These are phyloP conservation scores for Sporobolomyces pararoseus DNA, from an alignment of 768 basidiomycete genomes.

Conservation along the genomic window DNA sequence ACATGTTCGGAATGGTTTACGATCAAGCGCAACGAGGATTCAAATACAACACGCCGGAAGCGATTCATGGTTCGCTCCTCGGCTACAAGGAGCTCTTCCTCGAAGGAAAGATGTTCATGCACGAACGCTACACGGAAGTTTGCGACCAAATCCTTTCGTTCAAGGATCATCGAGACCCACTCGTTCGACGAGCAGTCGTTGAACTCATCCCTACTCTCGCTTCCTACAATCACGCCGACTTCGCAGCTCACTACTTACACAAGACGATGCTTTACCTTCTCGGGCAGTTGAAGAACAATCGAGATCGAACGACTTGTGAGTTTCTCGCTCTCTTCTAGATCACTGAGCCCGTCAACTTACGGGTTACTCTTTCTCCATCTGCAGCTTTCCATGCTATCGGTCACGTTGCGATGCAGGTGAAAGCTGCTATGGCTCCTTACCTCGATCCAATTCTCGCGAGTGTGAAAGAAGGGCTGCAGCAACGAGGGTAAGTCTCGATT, in stretches of 20 bases:
- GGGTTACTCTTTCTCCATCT: no score
- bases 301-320: conserved; percentile 80
- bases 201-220: conserved; percentile 92
- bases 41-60: conserved; percentile 73
- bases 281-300: conserved; percentile 72
- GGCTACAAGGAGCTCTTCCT: conserved; percentile 86
- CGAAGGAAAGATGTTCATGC: conserved; percentile 94
- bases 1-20: conserved; percentile 73
- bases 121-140: conserved; percentile 72
- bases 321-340: not conserved
- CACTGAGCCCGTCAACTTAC: not conserved
- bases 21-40: conserved; percentile 70
- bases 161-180: conserved; percentile 76
- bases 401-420: conserved; percentile 84
- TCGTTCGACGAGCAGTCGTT: conserved; percentile 90
- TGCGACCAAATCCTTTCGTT: conserved; percentile 87
- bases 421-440: conserved; percentile 92
- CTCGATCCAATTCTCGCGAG: conserved; percentile 83
- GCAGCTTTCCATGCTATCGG: conserved; percentile 93
- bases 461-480: conserved; percentile 82
- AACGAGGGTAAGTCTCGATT: conserved; percentile 64
- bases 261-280: conserved; percentile 89
- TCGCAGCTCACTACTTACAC: conserved; percentile 84
- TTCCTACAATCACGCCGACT: conserved; percentile 87
- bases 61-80: conserved; percentile 85